A percentile compares a stretch with the other conserved stretches of the same genome.
Conservation (phyloP, 495 filamentous ascomycete genomes). For the Rostrohypoxylon terebratum region DNA sequence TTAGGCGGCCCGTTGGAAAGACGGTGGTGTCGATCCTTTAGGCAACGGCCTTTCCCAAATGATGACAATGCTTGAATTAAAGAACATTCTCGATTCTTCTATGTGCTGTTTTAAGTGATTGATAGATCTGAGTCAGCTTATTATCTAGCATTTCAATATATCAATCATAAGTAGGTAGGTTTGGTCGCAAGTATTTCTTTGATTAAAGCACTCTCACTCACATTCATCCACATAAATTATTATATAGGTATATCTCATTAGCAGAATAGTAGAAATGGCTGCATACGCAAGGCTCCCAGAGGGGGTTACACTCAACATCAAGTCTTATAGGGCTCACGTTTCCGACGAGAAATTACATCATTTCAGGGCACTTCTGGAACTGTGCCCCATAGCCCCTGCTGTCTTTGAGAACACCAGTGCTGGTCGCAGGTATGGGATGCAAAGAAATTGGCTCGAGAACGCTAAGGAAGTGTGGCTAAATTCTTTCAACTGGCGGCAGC, state of each 20-base stretch:
- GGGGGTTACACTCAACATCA: background rate
- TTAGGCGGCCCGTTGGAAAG: too few species aligned
- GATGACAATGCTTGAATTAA: background rate
- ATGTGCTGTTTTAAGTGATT: background rate
- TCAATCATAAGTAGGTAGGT: background rate
- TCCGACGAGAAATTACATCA: slow-evolving; percentile 1
- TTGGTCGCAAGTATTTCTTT: background rate
- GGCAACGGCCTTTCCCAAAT: background rate
- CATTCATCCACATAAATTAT: background rate
- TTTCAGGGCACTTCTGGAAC: slow-evolving; percentile 3
- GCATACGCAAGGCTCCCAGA: background rate
- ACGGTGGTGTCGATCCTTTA: background rate
- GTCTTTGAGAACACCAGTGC: slow-evolving; percentile 14
- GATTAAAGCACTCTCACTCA: background rate
- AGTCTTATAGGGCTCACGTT: background rate
- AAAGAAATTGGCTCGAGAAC: slow-evolving; percentile 9
- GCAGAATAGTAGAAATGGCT: background rate
- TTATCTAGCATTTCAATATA: background rate
- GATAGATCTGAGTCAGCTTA: background rate
- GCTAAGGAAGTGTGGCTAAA: background rate
- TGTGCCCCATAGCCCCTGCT: slow-evolving; percentile 9
- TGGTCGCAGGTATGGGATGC: slow-evolving; percentile 8
- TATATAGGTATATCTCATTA: background rate
- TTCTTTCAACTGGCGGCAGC: background rate
- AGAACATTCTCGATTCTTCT: background rate